Evolutionary conservation across 805 yeast species (phyloP).

Genomic region (Ogataea methanolica): DNA sequence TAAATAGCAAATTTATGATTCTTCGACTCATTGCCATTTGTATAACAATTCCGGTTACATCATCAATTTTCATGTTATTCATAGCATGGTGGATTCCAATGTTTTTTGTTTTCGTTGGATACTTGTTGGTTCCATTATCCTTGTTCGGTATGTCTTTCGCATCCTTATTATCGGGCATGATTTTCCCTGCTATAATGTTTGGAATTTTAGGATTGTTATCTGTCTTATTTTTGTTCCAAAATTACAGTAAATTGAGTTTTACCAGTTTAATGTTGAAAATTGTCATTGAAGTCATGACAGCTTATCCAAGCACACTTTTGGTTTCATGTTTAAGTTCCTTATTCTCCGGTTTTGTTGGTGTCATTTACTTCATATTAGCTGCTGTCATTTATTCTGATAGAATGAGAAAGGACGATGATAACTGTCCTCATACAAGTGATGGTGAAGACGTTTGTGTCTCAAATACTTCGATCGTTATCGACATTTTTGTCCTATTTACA

Average conservation of each 20-base stretch:
- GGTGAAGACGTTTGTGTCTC: slow-evolving; percentile 29
- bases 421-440: slow-evolving; percentile 32
- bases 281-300: slow-evolving; percentile 72
- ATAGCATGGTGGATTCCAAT: slow-evolving; percentile 26
- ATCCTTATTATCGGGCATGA: slow-evolving; percentile 16
- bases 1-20: slow-evolving; percentile 3
- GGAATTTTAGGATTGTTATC: slow-evolving; percentile 17
- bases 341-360: slow-evolving; percentile 48
- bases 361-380: slow-evolving; percentile 63
- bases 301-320: slow-evolving; percentile 63
- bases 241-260: slow-evolving; percentile 25
- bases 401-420: slow-evolving; percentile 45
- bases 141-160: slow-evolving; percentile 20
- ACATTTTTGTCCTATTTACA: slow-evolving; percentile 70
- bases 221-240: slow-evolving; percentile 20
- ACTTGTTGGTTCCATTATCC: slow-evolving; percentile 24
- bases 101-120: slow-evolving; percentile 26
- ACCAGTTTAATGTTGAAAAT: slow-evolving; percentile 26
- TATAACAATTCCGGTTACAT: slow-evolving; percentile 17
- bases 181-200: slow-evolving; percentile 14
- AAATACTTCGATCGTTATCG: slow-evolving; percentile 19
- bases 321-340: slow-evolving; percentile 40
- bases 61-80: slow-evolving; percentile 16
- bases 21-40: slow-evolving; percentile 9
- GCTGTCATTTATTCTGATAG: slow-evolving; percentile 39